Percentiles rank a stretch among this genome's conserved stretches.
Conservation (phyloP, 352 stramenopile species). For the Globisporangium irregulare region DNA sequence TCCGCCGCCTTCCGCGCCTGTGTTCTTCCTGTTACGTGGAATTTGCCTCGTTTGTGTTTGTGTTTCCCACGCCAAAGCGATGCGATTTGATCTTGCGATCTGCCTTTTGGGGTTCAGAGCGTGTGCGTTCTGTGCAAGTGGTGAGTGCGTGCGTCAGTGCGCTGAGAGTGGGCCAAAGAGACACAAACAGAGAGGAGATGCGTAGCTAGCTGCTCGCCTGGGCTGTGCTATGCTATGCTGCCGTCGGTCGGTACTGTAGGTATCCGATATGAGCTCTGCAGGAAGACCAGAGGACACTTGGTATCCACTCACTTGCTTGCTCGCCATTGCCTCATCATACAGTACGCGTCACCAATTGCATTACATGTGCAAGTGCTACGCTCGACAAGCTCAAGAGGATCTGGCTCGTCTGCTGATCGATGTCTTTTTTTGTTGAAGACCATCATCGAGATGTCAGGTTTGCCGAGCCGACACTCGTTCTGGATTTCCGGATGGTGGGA, state of each 20-base stretch:
- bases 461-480: not conserved
- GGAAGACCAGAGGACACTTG: not conserved
- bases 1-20: not conserved
- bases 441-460: not conserved
- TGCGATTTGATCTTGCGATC: not conserved
- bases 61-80: not conserved
- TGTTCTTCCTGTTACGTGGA: not conserved
- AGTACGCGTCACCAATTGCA: not conserved
- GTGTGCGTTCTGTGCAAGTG: not conserved
- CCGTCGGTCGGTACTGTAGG: not conserved
- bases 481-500: not conserved
- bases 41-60: not conserved
- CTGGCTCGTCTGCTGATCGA: not conserved
- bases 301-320: not conserved
- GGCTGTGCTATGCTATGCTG: too few species aligned
- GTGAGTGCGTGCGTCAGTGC: not conserved
- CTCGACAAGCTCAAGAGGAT: not conserved
- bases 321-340: too few species aligned
- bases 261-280: not conserved
- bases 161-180: not conserved
- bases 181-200: not conserved
- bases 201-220: not conserved
- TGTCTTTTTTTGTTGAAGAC: not conserved
- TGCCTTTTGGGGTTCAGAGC: not conserved
- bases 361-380: not conserved